Evolutionary conservation across 148 eudicot species (phyloP).

Genomic region (Gaultheria prostrata): DNA sequence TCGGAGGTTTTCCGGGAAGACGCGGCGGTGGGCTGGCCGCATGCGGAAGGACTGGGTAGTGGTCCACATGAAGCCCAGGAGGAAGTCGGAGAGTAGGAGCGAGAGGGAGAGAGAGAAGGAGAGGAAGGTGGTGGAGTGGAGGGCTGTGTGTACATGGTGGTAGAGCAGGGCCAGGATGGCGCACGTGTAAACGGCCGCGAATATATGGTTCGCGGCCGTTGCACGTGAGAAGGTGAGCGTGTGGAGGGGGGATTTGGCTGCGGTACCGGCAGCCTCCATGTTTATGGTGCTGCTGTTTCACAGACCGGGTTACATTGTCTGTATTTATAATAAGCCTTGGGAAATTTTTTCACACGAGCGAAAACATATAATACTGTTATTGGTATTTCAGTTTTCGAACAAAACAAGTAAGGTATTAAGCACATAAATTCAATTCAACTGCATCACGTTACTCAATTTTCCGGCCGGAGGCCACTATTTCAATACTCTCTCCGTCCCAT

Average conservation of each 20-base stretch:
- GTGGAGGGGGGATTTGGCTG: conserved; percentile 35
- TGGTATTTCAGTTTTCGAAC: too few species aligned
- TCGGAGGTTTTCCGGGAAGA: conserved; percentile 39
- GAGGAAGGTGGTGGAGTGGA: conserved; percentile 21
- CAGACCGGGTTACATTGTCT: neutral
- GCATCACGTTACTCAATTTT: too few species aligned
- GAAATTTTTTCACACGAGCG: too few species aligned
- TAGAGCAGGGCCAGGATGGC: conserved; percentile 45
- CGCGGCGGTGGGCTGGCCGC: conserved; percentile 45
- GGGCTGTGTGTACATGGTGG: conserved; percentile 35
- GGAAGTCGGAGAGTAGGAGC: conserved; percentile 41
- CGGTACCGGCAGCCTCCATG: neutral
- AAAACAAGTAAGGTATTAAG: too few species aligned
- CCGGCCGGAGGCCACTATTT: too few species aligned
- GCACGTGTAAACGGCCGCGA: conserved; percentile 38
- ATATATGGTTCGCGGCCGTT: conserved; percentile 40
- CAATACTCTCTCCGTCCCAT: too few species aligned
- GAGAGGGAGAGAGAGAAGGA: conserved; percentile 15
- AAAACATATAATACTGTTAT: too few species aligned
- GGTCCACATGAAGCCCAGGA: conserved; percentile 52
- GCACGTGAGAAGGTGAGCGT: conserved; percentile 29
- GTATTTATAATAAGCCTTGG: too few species aligned
- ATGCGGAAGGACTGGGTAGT: conserved; percentile 46
- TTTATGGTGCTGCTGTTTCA: neutral
- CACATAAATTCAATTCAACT: too few species aligned